phyloP scores from a whole-genome alignment of 306 rosid genomes.

The Prinsepia uniflora region DNA sequence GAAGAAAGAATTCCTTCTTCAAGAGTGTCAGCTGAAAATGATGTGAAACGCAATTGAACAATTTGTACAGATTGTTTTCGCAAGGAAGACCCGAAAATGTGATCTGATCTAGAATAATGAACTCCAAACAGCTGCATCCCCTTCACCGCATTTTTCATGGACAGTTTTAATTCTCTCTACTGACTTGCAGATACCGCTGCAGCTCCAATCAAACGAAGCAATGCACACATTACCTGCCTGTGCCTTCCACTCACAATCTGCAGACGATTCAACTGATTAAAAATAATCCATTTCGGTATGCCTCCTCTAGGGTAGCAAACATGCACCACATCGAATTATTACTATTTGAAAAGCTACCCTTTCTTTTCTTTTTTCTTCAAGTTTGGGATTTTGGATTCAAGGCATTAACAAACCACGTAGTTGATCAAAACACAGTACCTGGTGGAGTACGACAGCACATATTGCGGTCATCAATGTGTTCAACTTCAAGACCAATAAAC shows the following conservation, averaged over 20 bases:
- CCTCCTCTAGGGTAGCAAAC: not conserved
- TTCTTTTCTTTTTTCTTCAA: not conserved
- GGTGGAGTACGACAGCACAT: conserved; percentile 99
- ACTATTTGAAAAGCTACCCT: not conserved
- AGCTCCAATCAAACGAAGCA: conserved; percentile 97
- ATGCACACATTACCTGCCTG: conserved; percentile 86
- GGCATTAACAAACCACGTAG: not conserved
- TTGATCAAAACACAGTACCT: conserved; percentile 43
- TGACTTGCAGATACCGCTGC: conserved; percentile 99
- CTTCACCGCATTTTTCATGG: conserved; percentile 94
- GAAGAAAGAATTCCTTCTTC: conserved; percentile 21
- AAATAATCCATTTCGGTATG: not conserved
- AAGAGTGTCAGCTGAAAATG: conserved; percentile 18
- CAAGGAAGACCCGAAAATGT: conserved; percentile 16
- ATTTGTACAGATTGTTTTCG: conserved; percentile 6
- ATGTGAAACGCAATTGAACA: conserved; percentile 21
- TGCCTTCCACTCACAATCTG: conserved; percentile 99
- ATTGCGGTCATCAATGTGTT: conserved; percentile 88
- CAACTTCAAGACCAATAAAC: conserved; percentile 97
- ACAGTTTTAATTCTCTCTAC: conserved; percentile 91
- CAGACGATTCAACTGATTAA: conserved; percentile 18
- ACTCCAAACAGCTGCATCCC: conserved; percentile 83
- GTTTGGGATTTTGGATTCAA: not conserved
- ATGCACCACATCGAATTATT: not conserved
- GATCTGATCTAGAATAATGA: conserved; percentile 45